Conservation (phyloP, 192 early-diverging fungal genomes). For the Entomortierella lignicola region DNA sequence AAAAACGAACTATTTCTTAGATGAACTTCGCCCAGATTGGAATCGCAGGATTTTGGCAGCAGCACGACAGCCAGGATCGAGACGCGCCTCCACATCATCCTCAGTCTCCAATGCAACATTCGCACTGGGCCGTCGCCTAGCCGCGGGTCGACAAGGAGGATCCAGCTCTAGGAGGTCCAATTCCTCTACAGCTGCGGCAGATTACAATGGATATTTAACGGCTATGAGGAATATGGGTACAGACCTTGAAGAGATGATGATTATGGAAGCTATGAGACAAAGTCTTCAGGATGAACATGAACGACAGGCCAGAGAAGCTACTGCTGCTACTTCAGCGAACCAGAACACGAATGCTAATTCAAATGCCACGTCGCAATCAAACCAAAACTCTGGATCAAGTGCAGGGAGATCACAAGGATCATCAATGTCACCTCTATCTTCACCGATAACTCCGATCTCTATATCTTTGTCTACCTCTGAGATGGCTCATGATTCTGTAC, state of each 20-base stretch:
- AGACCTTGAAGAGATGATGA: constrained; percentile 92
- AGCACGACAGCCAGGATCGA: constrained; percentile 55
- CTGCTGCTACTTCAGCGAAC: constrained; percentile 1
- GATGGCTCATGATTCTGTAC: background rate
- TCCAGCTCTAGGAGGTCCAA: constrained; percentile 41
- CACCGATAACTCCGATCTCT: background rate
- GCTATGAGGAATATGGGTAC: constrained; percentile 83
- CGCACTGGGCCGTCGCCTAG: constrained; percentile 39
- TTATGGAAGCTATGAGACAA: constrained; percentile 90
- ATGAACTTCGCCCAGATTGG: constrained; percentile 81
- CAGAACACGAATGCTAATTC: background rate
- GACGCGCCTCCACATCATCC: constrained; percentile 51
- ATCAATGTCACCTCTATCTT: constrained; percentile 8
- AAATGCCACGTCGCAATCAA: background rate
- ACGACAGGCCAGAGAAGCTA: constrained; percentile 54
- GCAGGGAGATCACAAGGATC: background rate
- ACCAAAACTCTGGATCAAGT: background rate
- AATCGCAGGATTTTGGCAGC: constrained; percentile 50
- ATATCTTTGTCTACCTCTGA: background rate
- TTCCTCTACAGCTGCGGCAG: constrained; percentile 56
- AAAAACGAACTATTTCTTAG: constrained; percentile 45
- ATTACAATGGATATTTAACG: constrained; percentile 68
- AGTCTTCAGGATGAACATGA: constrained; percentile 75
- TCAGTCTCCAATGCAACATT: constrained; percentile 41
- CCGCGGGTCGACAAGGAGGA: constrained; percentile 26